Conservation (phyloP, 805 yeast species). For the Saturnispora kantuleensis region DNA sequence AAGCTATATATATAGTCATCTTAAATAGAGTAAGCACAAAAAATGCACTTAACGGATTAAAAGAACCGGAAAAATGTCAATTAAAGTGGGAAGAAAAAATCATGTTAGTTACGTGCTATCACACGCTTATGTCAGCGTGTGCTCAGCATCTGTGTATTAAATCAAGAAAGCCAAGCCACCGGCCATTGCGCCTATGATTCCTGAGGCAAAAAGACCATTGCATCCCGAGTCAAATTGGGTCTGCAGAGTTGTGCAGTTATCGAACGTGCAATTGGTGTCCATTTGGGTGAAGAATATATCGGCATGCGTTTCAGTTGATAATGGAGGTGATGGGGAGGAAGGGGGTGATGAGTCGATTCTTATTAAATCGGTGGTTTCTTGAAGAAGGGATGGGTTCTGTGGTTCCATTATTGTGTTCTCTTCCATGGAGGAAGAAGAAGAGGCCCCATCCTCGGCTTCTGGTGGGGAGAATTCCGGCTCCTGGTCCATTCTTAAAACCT, state of each 20-base stretch:
- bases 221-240: slow-evolving; percentile 8
- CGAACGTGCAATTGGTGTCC: background rate
- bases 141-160: slow-evolving; percentile 2
- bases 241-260: background rate
- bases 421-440: too few relatives aligned
- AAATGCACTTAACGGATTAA: too few relatives aligned
- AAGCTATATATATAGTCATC: slow-evolving; percentile 60
- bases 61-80: background rate
- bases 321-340: too few relatives aligned
- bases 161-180: slow-evolving; percentile 20
- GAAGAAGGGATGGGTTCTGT: too few relatives aligned
- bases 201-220: slow-evolving; percentile 7
- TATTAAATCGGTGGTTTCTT: too few relatives aligned
- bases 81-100: background rate
- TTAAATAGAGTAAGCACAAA: background rate
- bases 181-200: slow-evolving; percentile 16
- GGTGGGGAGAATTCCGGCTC: background rate
- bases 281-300: too few relatives aligned
- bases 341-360: too few relatives aligned
- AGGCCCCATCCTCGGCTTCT: too few relatives aligned
- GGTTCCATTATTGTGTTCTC: too few relatives aligned
- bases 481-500: background rate
- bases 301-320: too few relatives aligned
- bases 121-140: background rate
- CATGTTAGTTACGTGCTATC: background rate